These are phyloP conservation scores for Aureobasidium sp. DNA, from an alignment of 2,329 filamentous ascomycete genomes.

Conservation along the genomic window DNA sequence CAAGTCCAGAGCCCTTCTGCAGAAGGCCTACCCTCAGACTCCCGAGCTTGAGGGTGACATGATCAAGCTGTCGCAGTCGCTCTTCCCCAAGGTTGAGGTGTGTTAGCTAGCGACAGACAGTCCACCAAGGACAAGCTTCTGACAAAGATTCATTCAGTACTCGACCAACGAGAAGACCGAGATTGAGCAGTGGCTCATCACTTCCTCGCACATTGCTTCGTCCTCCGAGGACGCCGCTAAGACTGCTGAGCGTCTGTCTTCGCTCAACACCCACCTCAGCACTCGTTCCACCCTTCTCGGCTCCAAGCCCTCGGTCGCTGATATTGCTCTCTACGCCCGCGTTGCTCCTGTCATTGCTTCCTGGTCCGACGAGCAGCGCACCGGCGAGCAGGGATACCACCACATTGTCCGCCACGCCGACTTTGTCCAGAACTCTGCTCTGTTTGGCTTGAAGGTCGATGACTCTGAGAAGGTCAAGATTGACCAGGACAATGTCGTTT, in stretches of 20 bases:
- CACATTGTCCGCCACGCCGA: slow-evolving; percentile 93
- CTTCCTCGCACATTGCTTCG: slow-evolving; percentile 73
- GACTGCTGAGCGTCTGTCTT: slow-evolving; percentile 72
- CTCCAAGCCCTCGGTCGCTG: slow-evolving; percentile 88
- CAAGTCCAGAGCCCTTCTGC: slow-evolving; percentile 33
- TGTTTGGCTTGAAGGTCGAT: slow-evolving; percentile 74
- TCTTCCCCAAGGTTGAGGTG: slow-evolving; percentile 37
- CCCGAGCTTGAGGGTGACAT: slow-evolving; percentile 34
- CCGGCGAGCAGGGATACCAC: slow-evolving; percentile 88
- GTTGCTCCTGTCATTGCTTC: slow-evolving; percentile 79
- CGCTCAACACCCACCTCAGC: slow-evolving; percentile 88
- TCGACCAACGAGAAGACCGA: slow-evolving; percentile 83
- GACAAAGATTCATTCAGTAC: slow-evolving; percentile 58
- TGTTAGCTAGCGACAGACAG: neutral
- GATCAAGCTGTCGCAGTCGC: slow-evolving; percentile 36
- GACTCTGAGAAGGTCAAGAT: slow-evolving; percentile 81
- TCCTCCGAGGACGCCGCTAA: slow-evolving; percentile 64
- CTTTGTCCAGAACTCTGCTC: slow-evolving; percentile 90
- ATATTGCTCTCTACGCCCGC: slow-evolving; percentile 83
- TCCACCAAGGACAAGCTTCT: slow-evolving; percentile 38
- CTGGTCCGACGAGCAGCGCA: slow-evolving; percentile 89
- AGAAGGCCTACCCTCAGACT: slow-evolving; percentile 37
- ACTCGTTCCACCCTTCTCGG: slow-evolving; percentile 91
- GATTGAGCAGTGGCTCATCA: slow-evolving; percentile 89
- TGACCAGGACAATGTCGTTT: slow-evolving; percentile 82